phyloP scores from a whole-genome alignment of 1,284 basidiomycete genomes.

The Porogramme epimiltina region DNA sequence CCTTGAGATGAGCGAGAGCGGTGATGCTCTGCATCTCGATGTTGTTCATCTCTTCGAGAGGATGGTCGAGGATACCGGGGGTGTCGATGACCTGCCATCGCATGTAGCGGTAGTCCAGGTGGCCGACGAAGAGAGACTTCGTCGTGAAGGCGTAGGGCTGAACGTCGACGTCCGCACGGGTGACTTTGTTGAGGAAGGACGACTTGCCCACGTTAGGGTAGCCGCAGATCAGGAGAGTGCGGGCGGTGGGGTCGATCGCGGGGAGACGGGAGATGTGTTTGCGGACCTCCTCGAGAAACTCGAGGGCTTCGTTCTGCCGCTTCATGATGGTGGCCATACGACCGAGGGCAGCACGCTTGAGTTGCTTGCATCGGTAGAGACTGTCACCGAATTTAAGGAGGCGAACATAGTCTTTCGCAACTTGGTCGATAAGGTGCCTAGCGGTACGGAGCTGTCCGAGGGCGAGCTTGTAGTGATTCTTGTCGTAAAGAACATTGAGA shows the following conservation, averaged over 20 bases:
- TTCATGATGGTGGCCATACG: conserved; percentile 98
- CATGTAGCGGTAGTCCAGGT: conserved; percentile 96
- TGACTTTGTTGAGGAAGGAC: conserved; percentile 98
- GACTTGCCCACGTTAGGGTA: conserved; percentile 98
- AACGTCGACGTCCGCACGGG: conserved; percentile 95
- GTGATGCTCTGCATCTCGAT: conserved; percentile 99
- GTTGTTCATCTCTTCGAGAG: conserved; percentile 98
- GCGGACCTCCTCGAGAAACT: conserved; percentile 95
- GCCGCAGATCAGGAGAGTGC: conserved; percentile 93
- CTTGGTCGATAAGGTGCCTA: conserved; percentile 91
- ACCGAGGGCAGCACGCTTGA: conserved; percentile 93
- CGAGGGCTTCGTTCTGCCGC: conserved; percentile 94
- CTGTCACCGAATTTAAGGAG: conserved; percentile 96
- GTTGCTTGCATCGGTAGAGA: conserved; percentile 94
- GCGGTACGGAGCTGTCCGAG: conserved; percentile 93
- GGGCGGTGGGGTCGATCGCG: conserved; percentile 94
- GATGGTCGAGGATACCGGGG: conserved; percentile 90
- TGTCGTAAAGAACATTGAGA: conserved; percentile 97
- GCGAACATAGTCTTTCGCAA: conserved; percentile 94
- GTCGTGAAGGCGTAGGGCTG: conserved; percentile 98
- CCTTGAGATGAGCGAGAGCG: conserved; percentile 90
- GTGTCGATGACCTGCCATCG: conserved; percentile 98
- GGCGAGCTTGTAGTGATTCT: conserved; percentile 98
- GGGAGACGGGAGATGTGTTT: conserved; percentile 97
- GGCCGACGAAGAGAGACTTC: conserved; percentile 94